Evolutionary conservation across 192 early-diverging fungal genomes (phyloP), one percentile per base, ranked within the genome.

Genomic region (Coemansia sp.): DNA sequence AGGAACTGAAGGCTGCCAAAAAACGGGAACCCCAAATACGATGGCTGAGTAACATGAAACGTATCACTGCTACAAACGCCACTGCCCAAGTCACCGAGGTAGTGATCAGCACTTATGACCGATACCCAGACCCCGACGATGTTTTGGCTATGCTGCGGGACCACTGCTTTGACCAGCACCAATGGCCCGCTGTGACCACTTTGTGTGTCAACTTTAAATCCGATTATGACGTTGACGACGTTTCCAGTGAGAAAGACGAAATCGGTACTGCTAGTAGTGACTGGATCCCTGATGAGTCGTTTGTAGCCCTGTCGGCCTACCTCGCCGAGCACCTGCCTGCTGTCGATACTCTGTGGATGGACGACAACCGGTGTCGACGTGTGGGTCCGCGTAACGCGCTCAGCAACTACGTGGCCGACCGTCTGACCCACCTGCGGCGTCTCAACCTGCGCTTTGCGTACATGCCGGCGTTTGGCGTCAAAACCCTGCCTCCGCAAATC

Each of bases 391-490:
- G 74, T 11, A 71, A 62, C 58, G 54, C 65, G 15, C 37, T 77
- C 48, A 71, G 68, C 44, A 50, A 34, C 12, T 77, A 68, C 33
- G 36, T 77, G 10, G 18, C 53, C 18, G 54, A 50, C 3, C 64
- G 56, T 3, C 43, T 77, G 15, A 43, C 21, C 40, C 59, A 35
- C 21, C 37, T 77, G 15, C 52, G 46, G 7, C 19, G 50, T 10
- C 29, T 77, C 48, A 12, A 60, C 17, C 11, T 77, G 44, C 29
- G 58, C 1, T 77, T 71, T 38, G 27, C 68, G 10, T 53, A 71
- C 18, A 56, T 71, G 64, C 74, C 74, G n/a, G 38, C 33, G 26
- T 77, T 77, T 52, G 68, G 68, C 26, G 65, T 71, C 19, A 77
- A 77, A 32, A 39, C 53, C 0, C 61, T 77, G 37, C 74, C 74